These are phyloP conservation scores for Aspergillus nomiae DNA, from an alignment of 2,329 filamentous ascomycete genomes.

Conservation along the genomic window DNA sequence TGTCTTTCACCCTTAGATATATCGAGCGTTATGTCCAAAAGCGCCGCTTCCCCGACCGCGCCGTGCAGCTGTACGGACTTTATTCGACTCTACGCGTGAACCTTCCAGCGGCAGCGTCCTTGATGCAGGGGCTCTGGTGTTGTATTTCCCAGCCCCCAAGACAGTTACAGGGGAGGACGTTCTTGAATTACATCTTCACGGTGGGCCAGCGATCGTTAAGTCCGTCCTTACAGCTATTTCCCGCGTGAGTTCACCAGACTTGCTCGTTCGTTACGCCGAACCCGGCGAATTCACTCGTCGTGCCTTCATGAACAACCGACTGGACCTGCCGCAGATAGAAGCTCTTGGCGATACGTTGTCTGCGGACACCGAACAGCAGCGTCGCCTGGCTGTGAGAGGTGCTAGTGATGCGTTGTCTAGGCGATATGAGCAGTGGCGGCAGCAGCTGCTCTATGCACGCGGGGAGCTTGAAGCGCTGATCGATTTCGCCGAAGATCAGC, in stretches of 20 bases:
- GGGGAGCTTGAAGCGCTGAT: slow-evolving; percentile 94
- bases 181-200: slow-evolving; percentile 92
- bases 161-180: slow-evolving; percentile 93
- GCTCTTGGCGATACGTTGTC: slow-evolving; percentile 62
- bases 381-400: slow-evolving; percentile 79
- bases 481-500: slow-evolving; percentile 95
- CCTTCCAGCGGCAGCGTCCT: slow-evolving; percentile 52
- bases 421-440: slow-evolving; percentile 82
- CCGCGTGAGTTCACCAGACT: slow-evolving; percentile 25
- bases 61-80: slow-evolving; percentile 70
- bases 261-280: slow-evolving; percentile 78
- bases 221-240: slow-evolving; percentile 80
- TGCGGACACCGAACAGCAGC: slow-evolving; percentile 87
- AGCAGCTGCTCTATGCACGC: slow-evolving; percentile 73
- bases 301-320: slow-evolving; percentile 81
- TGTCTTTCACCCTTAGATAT: slow-evolving; percentile 54
- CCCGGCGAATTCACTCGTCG: slow-evolving; percentile 93
- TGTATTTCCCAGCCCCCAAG: slow-evolving; percentile 78
- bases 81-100: slow-evolving; percentile 61
- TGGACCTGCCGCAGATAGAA: slow-evolving; percentile 83
- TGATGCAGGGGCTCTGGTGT: slow-evolving; percentile 76
- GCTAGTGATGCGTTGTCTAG: slow-evolving; percentile 69
- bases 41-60: slow-evolving; percentile 59
- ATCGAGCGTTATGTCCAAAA: slow-evolving; percentile 62
- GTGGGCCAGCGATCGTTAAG: slow-evolving; percentile 83